A percentile compares a stretch with the other conserved stretches of the same genome.
Conservation (phyloP, 768 basidiomycete genomes). For the Termitomyces sp. region DNA sequence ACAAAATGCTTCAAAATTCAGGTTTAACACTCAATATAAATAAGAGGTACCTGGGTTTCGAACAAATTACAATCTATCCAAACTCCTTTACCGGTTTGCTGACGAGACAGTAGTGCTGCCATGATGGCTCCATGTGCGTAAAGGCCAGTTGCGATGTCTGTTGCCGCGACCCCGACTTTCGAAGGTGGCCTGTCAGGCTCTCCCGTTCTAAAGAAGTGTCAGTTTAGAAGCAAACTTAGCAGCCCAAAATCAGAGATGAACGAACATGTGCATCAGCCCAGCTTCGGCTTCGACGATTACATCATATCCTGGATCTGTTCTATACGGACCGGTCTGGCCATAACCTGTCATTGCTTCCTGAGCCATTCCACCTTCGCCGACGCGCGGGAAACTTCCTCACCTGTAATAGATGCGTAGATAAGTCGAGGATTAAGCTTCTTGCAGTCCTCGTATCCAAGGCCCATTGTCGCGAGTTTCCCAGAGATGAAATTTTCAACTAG, state of each 20-base stretch:
- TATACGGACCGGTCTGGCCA: slow-evolving; percentile 85
- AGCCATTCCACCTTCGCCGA: not conserved
- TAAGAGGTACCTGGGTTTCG: slow-evolving; percentile 70
- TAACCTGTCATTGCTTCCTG: slow-evolving; percentile 25
- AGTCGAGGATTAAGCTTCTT: slow-evolving; percentile 70
- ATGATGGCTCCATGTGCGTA: slow-evolving; percentile 93
- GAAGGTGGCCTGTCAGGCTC: slow-evolving; percentile 82
- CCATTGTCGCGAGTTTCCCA: slow-evolving; percentile 81
- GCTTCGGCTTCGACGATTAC: slow-evolving; percentile 87
- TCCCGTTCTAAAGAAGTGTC: slow-evolving; percentile 58
- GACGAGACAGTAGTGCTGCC: slow-evolving; percentile 80
- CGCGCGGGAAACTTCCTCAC: slow-evolving; percentile 33
- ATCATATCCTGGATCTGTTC: slow-evolving; percentile 82
- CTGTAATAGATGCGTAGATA: slow-evolving; percentile 88
- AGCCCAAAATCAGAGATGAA: slow-evolving; percentile 12
- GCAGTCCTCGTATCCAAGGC: slow-evolving; percentile 85
- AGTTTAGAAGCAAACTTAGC: slow-evolving; percentile 2
- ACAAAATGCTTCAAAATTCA: not conserved
- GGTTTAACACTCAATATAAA: not conserved
- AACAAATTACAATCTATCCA: slow-evolving; percentile 94
- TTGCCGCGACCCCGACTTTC: slow-evolving; percentile 95
- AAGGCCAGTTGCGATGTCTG: slow-evolving; percentile 83
- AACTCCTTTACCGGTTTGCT: slow-evolving; percentile 81
- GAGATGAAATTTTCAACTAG: slow-evolving; percentile 88
- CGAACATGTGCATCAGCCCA: slow-evolving; percentile 91